Conservation (phyloP, 2,329 filamentous ascomycete species). For the Bipolaris sorokiniana region DNA sequence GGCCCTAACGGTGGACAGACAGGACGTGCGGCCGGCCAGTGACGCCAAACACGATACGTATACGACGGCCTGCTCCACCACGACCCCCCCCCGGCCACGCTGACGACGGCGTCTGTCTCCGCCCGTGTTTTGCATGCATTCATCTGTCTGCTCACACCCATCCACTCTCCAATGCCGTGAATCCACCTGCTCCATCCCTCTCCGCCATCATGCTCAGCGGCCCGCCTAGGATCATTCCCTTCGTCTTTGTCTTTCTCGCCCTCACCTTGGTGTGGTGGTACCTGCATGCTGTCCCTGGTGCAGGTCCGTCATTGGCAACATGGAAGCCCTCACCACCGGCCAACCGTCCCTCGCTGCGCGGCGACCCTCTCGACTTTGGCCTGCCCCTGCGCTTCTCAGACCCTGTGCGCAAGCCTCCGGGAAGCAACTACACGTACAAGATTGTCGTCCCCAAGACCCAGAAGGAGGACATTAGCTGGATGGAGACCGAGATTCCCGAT, state of each 20-base stretch:
- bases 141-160: neutral
- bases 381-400: slow-evolving; percentile 43
- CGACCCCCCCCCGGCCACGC: neutral
- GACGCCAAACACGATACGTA: slow-evolving; percentile 3
- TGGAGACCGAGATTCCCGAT: slow-evolving; percentile 44
- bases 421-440: slow-evolving; percentile 46
- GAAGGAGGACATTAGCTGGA: slow-evolving; percentile 49
- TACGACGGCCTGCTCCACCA: slow-evolving; percentile 13
- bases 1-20: neutral
- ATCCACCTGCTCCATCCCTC: neutral
- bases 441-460: slow-evolving; percentile 47
- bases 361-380: slow-evolving; percentile 46
- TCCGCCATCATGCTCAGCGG: slow-evolving; percentile 40
- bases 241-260: slow-evolving; percentile 34
- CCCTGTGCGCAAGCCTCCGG: slow-evolving; percentile 38
- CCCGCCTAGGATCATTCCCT: slow-evolving; percentile 42
- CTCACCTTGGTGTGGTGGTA: slow-evolving; percentile 43
- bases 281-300: slow-evolving; percentile 22
- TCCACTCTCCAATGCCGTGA: slow-evolving; percentile 10
- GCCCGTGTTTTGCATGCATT: slow-evolving; percentile 3
- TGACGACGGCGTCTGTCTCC: slow-evolving; percentile 9
- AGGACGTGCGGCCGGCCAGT: slow-evolving; percentile 1
- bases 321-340: slow-evolving; percentile 17
- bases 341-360: slow-evolving; percentile 23
- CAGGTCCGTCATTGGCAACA: slow-evolving; percentile 19